Conservation (phyloP, 1,284 basidiomycete species). For the Ganoderma multipileum region DNA sequence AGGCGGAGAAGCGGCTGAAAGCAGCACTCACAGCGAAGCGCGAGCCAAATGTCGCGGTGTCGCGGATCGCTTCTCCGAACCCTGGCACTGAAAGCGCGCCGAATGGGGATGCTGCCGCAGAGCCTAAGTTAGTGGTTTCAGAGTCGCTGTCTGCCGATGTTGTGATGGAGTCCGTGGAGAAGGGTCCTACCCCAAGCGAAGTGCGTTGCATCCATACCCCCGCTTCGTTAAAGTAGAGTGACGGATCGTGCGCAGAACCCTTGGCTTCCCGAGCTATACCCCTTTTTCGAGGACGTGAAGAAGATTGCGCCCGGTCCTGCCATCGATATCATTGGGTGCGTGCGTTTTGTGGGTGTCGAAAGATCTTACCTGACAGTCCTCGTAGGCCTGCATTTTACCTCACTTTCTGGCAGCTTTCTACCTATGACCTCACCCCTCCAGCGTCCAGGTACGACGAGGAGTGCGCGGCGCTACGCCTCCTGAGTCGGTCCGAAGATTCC, state of each 20-base stretch:
- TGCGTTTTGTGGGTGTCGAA: slow-evolving; percentile 33
- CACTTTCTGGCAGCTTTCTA: slow-evolving; percentile 94
- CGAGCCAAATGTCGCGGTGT: slow-evolving; percentile 61
- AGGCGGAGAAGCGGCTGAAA: slow-evolving; percentile 78
- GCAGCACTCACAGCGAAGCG: slow-evolving; percentile 79
- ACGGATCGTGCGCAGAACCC: slow-evolving; percentile 54
- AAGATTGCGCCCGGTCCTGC: slow-evolving; percentile 71
- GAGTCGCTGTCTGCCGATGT: slow-evolving; percentile 49
- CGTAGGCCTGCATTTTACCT: slow-evolving; percentile 88
- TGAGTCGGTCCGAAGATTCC: slow-evolving; percentile 69
- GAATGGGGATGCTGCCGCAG: slow-evolving; percentile 42
- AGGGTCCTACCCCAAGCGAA: slow-evolving; percentile 25
- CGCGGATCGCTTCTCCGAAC: slow-evolving; percentile 67
- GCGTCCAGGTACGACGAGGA: slow-evolving; percentile 74
- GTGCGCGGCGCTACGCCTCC: slow-evolving; percentile 57
- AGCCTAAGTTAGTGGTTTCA: slow-evolving; percentile 42
- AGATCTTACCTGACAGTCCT: not conserved
- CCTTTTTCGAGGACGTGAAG: slow-evolving; percentile 74
- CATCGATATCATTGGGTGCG: slow-evolving; percentile 73
- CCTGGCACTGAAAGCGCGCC: slow-evolving; percentile 42
- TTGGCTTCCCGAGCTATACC: slow-evolving; percentile 77
- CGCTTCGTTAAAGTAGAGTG: not conserved
- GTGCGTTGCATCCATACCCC: slow-evolving; percentile 1
- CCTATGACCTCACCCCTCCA: slow-evolving; percentile 86
- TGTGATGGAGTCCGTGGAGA: slow-evolving; percentile 50